Base-by-base conservation (phyloP, 352 stramenopile species). In the Elongisporangium anandrum region DNA sequence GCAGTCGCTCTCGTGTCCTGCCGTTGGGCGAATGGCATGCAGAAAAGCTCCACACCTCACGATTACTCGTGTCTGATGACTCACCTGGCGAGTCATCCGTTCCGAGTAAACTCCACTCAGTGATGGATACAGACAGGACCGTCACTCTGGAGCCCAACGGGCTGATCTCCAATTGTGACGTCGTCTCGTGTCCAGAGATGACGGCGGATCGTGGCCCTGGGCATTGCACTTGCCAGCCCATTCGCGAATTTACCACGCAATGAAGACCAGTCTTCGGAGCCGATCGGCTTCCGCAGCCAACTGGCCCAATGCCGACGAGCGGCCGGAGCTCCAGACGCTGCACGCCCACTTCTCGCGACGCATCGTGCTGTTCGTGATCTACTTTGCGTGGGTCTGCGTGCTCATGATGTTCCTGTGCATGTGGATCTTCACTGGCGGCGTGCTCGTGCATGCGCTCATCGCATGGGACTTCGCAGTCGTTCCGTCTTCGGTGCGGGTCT, bases 381-480 rank as follows among this genome's bases (percentile, higher is more conserved):
- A 79, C 68, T 69, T 63, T 21, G 26, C 66, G 15, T 79, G 70
- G 70, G 55, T 79, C 54, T 65, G 56, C 45, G 70, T 68, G n/a
- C 53, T 75, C 55, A 55, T 41, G 20, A 47, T 49, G 59, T 57
- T 66, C 50, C 50, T 39, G 12, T n/a, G 16, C 50, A 73, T 79
- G 61, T 66, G 47, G 67, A 8, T 61, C 45, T 63, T 64, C 54
- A 68, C 67, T 15, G 34, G 60, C n/a, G 13, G 63, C 16, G 58
- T 55, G 9, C 8, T 72, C 4, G 38, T 17, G 12, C 50, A 52
- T 13, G 39, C 62, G 48, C 38, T 64, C 15, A 10, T 61, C 12
- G 57, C 47, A 15, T 38, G 26, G n/a, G 34, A 60, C 15, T 41
- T 17, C 1, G 57, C 47, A 48, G 45, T 58, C 8, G 20, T 65